Evolutionary conservation across 495 filamentous ascomycete genomes (phyloP).

Genomic region (Penicillium cataractarum): DNA sequence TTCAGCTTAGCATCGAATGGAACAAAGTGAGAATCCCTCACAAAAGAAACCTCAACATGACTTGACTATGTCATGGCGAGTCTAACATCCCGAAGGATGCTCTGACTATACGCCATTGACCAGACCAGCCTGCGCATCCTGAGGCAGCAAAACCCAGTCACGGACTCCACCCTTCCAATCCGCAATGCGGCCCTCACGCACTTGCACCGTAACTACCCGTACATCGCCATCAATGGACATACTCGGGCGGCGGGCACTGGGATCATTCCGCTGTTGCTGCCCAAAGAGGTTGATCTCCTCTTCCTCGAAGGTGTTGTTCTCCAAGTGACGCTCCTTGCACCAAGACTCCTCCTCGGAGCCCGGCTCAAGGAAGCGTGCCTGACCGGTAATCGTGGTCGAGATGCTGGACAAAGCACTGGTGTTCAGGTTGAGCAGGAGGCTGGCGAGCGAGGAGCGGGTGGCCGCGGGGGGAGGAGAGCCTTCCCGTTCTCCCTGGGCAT

Average conservation of each 20-base stretch:
- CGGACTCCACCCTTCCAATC: constrained; percentile 81
- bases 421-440: constrained; percentile 85
- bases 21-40: too few relatives aligned
- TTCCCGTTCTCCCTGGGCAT: constrained; percentile 54
- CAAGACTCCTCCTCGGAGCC: constrained; percentile 80
- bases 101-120: constrained; percentile 43
- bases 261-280: constrained; percentile 38
- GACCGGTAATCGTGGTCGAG: constrained; percentile 88
- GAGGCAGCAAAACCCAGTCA: constrained; percentile 65
- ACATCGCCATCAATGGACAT: constrained; percentile 72
- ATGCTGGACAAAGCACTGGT: constrained; percentile 86
- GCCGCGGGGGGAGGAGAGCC: constrained; percentile 66
- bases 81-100: background rate
- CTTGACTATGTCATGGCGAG: background rate
- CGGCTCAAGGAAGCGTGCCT: constrained; percentile 68
- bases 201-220: constrained; percentile 72
- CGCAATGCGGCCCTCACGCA: constrained; percentile 73
- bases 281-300: constrained; percentile 52
- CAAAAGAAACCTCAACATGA: background rate
- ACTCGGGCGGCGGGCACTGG: constrained; percentile 39
- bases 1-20: too few relatives aligned
- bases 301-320: constrained; percentile 83
- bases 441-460: constrained; percentile 71
- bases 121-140: constrained; percentile 28
- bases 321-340: constrained; percentile 79